Base-by-base conservation (phyloP, 306 rosid genomes). In the Betula pendula region DNA sequence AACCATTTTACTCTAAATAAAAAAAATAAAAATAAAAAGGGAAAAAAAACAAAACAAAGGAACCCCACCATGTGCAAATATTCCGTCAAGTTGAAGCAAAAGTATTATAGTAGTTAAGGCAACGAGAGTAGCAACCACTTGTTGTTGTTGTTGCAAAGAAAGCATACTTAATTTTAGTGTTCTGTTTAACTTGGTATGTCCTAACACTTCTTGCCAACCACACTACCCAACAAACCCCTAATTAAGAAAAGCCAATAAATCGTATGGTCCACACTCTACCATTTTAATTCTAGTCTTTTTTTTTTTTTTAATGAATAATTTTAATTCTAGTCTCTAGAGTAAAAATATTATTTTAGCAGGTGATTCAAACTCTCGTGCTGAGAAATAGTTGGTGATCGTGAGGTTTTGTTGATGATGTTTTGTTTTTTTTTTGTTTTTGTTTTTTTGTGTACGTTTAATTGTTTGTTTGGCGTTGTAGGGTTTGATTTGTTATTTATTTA, bases 1-100 rank as follows among this genome's bases (percentile, higher is more conserved):
- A 4, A 3, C 31, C 4, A 24, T 3, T 24, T 56, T 2, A 56
- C 31, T 22, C 13, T n/a, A n/a, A n/a, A n/a, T n/a, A n/a, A n/a
- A n/a, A 55, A 51, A 17, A 22, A 9, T 15, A 0, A 11, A 45
- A 45, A 38, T 8, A 5, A 6, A 38, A 38, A 6, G 6, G 6
- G 6, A 38, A 38, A 7, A 38, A 38, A 17, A 13, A 15, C 38
- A 25, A 24, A 60, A 2, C 27, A 74, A 17, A 44, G 31, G 31
- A 11, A 17, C 20, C 70, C 45, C 68, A 48, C 67, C 82, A 78
- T 62, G 72, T 78, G 81, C 55, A 60, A 38, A 60, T 71, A 71
- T 78, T 78, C 77, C 71, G n/a, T 0, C 0, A 71, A 16, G 72
- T 71, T 15, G 7, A 19, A 44, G 72, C 77, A 49, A 31, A n/a